Evolutionary conservation across 257 asterid species (phyloP).

Genomic region (Capsicum chinense): DNA sequence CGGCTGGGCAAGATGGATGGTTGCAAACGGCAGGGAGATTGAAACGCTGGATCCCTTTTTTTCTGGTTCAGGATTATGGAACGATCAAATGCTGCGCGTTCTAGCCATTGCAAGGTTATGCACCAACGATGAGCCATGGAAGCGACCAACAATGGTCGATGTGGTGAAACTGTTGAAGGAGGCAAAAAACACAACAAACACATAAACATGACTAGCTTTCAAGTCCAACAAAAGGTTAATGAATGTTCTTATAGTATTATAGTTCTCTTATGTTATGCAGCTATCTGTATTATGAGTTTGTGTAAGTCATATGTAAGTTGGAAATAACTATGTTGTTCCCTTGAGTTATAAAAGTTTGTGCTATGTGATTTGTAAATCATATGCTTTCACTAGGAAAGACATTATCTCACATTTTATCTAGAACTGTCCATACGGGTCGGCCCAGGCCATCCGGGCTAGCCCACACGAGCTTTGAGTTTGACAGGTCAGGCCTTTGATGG

Average conservation of each 20-base stretch:
- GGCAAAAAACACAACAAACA: slow-evolving; percentile 7
- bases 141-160: slow-evolving; percentile 74
- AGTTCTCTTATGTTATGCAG: slow-evolving; percentile 10
- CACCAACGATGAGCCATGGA: slow-evolving; percentile 74
- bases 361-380: neutral
- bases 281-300: slow-evolving; percentile 13
- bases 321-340: neutral
- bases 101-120: slow-evolving; percentile 65
- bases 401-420: no score
- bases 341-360: slow-evolving; percentile 14
- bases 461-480: no score
- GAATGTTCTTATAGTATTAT: neutral
- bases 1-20: slow-evolving; percentile 87
- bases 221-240: neutral
- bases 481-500: no score
- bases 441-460: no score
- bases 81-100: slow-evolving; percentile 58
- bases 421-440: no score
- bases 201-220: neutral
- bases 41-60: slow-evolving; percentile 48
- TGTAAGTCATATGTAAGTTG: neutral
- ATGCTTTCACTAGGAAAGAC: neutral
- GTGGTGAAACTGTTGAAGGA: slow-evolving; percentile 66
- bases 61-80: slow-evolving; percentile 35
- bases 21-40: slow-evolving; percentile 46